A percentile compares a stretch with the other conserved stretches of the same genome.
These are phyloP conservation scores for Trametes hirsuta DNA, from an alignment of 1,284 basidiomycete species.

Conservation along the genomic window DNA sequence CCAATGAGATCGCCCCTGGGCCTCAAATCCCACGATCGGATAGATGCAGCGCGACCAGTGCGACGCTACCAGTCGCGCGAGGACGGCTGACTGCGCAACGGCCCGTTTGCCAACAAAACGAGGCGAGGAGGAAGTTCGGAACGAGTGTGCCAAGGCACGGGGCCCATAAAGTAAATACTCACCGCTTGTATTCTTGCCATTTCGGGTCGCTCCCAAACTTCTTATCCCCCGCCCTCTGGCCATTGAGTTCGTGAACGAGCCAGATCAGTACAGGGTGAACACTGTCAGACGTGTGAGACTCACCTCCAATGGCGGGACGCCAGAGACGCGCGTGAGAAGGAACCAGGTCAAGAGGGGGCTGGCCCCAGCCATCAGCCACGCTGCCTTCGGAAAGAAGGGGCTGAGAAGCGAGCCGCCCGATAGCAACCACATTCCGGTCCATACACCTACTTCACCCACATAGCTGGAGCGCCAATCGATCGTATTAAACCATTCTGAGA, in stretches of 20 bases:
- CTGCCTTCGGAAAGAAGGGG: constrained; percentile 47
- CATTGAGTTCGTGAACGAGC: neutral
- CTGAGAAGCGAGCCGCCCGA: constrained; percentile 53
- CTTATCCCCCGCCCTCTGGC: constrained; percentile 53
- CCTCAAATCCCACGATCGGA: neutral
- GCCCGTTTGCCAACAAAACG: too few relatives aligned
- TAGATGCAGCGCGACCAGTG: neutral
- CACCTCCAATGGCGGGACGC: constrained; percentile 72
- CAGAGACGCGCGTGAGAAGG: constrained; percentile 56
- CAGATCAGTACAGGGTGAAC: neutral
- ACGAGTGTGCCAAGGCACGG: neutral
- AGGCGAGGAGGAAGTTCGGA: neutral
- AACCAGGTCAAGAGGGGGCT: constrained; percentile 72
- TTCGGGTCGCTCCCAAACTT: constrained; percentile 66
- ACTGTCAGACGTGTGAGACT: neutral
- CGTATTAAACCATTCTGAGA: constrained; percentile 7
- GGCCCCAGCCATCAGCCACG: constrained; percentile 52
- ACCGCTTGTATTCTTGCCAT: constrained; percentile 74
- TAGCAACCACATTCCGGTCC: constrained; percentile 71
- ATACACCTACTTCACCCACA: constrained; percentile 76
- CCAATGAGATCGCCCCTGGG: neutral
- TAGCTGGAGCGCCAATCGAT: constrained; percentile 51
- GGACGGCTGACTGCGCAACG: neutral
- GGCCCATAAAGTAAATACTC: constrained; percentile 18
- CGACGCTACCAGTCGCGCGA: neutral